phyloP scores from a whole-genome alignment of 805 yeast species.

The Yamadazyma ubonensis region DNA sequence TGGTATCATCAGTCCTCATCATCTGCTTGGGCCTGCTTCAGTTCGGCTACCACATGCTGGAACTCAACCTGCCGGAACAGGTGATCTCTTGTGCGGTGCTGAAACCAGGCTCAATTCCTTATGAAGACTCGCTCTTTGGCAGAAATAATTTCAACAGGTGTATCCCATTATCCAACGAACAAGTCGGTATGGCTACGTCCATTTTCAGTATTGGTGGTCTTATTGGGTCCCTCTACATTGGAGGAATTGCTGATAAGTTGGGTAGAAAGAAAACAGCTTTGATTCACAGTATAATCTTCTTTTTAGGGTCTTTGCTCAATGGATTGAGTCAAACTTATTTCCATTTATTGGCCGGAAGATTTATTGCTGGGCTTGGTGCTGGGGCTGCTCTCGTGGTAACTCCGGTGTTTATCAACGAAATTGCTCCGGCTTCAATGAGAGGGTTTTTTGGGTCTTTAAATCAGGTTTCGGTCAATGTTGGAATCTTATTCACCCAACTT shows the following conservation, averaged over 20 bases:
- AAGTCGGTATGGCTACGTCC: conserved; percentile 73
- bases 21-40: conserved; percentile 80
- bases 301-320: conserved; percentile 64
- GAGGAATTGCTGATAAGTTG: conserved; percentile 56
- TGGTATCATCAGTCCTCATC: conserved; percentile 49
- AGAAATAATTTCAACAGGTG: conserved; percentile 47
- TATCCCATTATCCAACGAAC: conserved; percentile 53
- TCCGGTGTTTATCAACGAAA: conserved; percentile 78
- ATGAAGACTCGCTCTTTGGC: conserved; percentile 41
- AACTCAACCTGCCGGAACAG: conserved; percentile 84
- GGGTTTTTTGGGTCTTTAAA: conserved; percentile 89
- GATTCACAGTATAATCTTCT: conserved; percentile 49
- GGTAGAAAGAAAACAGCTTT: conserved; percentile 63
- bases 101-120: conserved; percentile 32
- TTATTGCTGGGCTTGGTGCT: conserved; percentile 80
- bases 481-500: conserved; percentile 78
- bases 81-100: conserved; percentile 55
- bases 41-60: conserved; percentile 94
- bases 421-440: conserved; percentile 63
- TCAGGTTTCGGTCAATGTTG: conserved; percentile 82
- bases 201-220: conserved; percentile 84
- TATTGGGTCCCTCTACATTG: conserved; percentile 68
- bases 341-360: conserved; percentile 61
- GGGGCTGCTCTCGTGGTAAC: conserved; percentile 85
- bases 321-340: conserved; percentile 45